Base-by-base conservation (phyloP, 352 stramenopile species). In the Pythium guiyangense region DNA sequence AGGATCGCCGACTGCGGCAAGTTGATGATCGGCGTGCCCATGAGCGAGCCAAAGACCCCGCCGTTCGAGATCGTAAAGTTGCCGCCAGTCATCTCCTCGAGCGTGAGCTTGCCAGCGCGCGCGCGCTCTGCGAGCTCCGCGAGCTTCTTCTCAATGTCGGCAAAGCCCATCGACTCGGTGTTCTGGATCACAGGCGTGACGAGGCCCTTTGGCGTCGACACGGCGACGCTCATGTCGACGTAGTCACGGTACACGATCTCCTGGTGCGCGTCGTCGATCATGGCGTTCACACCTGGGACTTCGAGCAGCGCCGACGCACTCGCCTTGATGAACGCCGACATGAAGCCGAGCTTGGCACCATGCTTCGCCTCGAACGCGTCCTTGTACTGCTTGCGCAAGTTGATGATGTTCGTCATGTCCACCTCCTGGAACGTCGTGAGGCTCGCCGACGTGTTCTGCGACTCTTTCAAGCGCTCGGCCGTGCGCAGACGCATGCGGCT, bases 11-110 rank as follows among this genome's bases (percentile, higher is more conserved):
- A 97, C 73, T 99, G 97, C 26, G 97, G 97, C 59, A 97, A 74
- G 82, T 99, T 99, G 81, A 99, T 98, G 79, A 99, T 99, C 27
- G 97, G 97, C 42, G 97, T 99, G 53, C 96, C 96, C 91, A 99
- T 98, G 14, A 99, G 75, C 34, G 92, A 98, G 57, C 97, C 97
- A 70, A 99, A 99, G 9, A 99, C 96, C 46, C 96, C 96, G 47
- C 97, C 97, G 73, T 99, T 99, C 44, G 92, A 98, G 74, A 99
- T 99, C 42, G 97, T 99, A 72, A 99, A 99, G 59, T 97, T 98
- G 47, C 95, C 96, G 51, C 94, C 95, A 6, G 86, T 83, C 96
- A 98, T 98, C 69, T 98, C 73, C 39, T 93, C 79, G 26, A 93
- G 73, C 49, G 84, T 90, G 53, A 91, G 65, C 58, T 89, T 90